Conservation (phyloP, 1,139 yeast genomes). For the Suhomyces chickasaworum region DNA sequence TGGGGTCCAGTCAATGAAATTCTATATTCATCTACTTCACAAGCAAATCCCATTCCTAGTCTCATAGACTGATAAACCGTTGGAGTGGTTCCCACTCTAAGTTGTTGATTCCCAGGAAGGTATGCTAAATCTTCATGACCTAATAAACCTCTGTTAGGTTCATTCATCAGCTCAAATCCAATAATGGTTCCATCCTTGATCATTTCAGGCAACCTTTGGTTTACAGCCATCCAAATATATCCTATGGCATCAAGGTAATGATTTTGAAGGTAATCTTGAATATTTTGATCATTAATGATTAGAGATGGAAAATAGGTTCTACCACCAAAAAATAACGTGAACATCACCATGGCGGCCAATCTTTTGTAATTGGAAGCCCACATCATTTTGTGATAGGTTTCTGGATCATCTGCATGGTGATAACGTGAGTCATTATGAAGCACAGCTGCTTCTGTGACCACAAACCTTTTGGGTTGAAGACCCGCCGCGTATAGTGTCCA, state of each 20-base stretch:
- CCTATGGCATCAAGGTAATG: constrained; percentile 60
- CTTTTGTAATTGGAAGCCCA: constrained; percentile 91
- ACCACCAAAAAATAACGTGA: constrained; percentile 85
- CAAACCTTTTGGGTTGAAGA: constrained; percentile 70
- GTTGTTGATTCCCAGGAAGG: constrained; percentile 55
- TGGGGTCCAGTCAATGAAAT: constrained; percentile 75
- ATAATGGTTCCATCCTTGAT: constrained; percentile 55
- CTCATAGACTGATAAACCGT: constrained; percentile 60
- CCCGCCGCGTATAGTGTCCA: constrained; percentile 98
- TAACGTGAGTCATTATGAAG: constrained; percentile 58
- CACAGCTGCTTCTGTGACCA: constrained; percentile 70
- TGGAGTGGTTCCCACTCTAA: constrained; percentile 69
- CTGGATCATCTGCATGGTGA: constrained; percentile 35
- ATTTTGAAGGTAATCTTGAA: constrained; percentile 74
- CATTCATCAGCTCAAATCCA: constrained; percentile 88
- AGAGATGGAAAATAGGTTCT: constrained; percentile 69
- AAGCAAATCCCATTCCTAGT: constrained; percentile 72
- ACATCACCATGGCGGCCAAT: constrained; percentile 78
- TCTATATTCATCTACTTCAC: constrained; percentile 64
- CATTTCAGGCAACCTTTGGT: constrained; percentile 52
- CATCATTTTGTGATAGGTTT: constrained; percentile 75
- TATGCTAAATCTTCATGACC: constrained; percentile 52
- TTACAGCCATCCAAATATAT: constrained; percentile 55
- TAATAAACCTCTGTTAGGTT: constrained; percentile 72
- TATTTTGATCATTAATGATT: constrained; percentile 65